A percentile compares a stretch with the other conserved stretches of the same genome.
phyloP scores from a whole-genome alignment of 106 monocot genomes.

The Dendrobium chrysotoxum region DNA sequence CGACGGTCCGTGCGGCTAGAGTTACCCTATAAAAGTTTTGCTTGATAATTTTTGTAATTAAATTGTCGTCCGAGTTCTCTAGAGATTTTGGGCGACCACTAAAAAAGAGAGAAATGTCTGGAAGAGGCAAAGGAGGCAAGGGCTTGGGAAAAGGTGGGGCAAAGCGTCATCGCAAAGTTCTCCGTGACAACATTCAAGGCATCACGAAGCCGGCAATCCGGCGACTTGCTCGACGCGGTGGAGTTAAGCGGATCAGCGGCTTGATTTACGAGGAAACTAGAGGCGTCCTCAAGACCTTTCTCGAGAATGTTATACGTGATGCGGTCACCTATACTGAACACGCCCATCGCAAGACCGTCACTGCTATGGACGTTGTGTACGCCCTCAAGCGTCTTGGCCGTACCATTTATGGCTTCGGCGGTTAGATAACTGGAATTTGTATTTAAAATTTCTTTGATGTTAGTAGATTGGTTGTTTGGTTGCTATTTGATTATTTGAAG shows the following conservation, averaged over 20 bases:
- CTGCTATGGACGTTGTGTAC: slow-evolving; percentile 89
- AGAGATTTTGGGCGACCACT: too few relatives aligned
- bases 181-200: slow-evolving; percentile 92
- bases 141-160: slow-evolving; percentile 72
- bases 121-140: slow-evolving; percentile 57
- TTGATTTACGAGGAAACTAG: slow-evolving; percentile 95
- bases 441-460: too few relatives aligned
- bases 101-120: not conserved
- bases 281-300: slow-evolving; percentile 89
- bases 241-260: slow-evolving; percentile 92
- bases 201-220: slow-evolving; percentile 96
- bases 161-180: slow-evolving; percentile 81
- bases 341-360: slow-evolving; percentile 74
- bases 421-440: not conserved
- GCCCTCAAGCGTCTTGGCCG: slow-evolving; percentile 82
- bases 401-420: slow-evolving; percentile 69
- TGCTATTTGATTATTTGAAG: too few relatives aligned
- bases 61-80: too few relatives aligned
- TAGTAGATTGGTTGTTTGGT: too few relatives aligned
- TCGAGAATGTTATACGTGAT: slow-evolving; percentile 92
- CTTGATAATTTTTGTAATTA: too few relatives aligned
- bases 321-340: slow-evolving; percentile 96
- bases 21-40: too few relatives aligned
- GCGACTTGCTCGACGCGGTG: slow-evolving; percentile 70
- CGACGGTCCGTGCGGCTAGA: too few relatives aligned